Base-by-base conservation (phyloP, 176 grass and related monocot genomes). In the Oryza brachyantha region DNA sequence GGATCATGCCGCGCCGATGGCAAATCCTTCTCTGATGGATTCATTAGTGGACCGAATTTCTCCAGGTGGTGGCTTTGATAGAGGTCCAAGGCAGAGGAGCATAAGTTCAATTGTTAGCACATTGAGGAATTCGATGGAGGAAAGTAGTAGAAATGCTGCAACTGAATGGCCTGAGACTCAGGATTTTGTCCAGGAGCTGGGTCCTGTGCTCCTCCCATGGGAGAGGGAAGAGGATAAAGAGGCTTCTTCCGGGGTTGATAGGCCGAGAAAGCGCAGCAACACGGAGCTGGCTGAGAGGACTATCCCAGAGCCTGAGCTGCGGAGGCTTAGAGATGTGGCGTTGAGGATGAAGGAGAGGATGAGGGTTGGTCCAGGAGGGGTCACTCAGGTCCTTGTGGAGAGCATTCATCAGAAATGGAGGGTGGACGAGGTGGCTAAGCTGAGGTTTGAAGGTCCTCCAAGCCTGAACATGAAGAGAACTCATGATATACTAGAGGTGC, bases 261-360 rank as follows among this genome's bases (percentile, higher is more conserved):
- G 40, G 7, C 46, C 14, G 2, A 35, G 57, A 12, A 89, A 22
- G 54, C 87, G 50, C 55, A 90, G 55, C 27, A 92, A 98, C 72
- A 85, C 90, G 3, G 87, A 92, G 66, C 40, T 93, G 39, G 92
- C 95, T 28, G 92, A 98, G 73, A 90, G 43, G 76, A 91, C 80
- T 40, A 90, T 98, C 55, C 95, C 95, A 5, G 92, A 98, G 77
- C 80, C 32, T 9, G 95, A 98, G 52, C 79, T 98, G 19, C 64
- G 73, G 21, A 90, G 92, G 85, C 87, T 98, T 54, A 94, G 90
- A 78, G 73, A 94, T 70, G 80, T 24, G 0, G 80, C 92, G 27
- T 77, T 98, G 63, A 98, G 95, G 77, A 94, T 98, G 87, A 98
- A 92, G 83, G 92, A 97, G 68, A 97, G 91, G 77, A 92, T 94